phyloP scores from a whole-genome alignment of 83 land plant genomes.

The Thuja plicata region DNA sequence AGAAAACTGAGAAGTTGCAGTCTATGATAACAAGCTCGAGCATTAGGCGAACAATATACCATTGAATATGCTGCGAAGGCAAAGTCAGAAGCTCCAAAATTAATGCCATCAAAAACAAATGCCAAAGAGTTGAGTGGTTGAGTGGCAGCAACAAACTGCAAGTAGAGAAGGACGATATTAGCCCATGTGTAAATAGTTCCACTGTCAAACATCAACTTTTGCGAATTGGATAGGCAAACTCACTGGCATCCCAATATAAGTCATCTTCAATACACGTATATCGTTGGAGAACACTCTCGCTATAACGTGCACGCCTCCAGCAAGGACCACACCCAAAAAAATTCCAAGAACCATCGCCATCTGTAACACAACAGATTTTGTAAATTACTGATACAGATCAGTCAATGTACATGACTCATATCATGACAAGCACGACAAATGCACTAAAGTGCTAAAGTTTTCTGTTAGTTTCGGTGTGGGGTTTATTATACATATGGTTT shows the following conservation, averaged over 20 bases:
- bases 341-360: constrained; percentile 64
- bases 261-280: constrained; percentile 41
- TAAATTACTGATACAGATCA: neutral
- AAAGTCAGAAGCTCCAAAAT: constrained; percentile 91
- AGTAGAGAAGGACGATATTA: neutral
- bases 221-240: neutral
- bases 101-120: constrained; percentile 93
- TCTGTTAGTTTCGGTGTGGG: neutral
- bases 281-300: constrained; percentile 61
- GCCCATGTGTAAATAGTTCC: neutral
- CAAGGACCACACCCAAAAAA: constrained; percentile 44
- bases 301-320: constrained; percentile 41
- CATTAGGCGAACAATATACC: constrained; percentile 36
- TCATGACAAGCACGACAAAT: neutral
- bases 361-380: constrained; percentile 30
- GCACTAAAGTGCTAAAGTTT: neutral
- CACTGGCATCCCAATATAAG: constrained; percentile 65
- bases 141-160: constrained; percentile 87
- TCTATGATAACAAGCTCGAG: neutral
- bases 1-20: neutral
- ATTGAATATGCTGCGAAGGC: constrained; percentile 86
- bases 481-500: neutral
- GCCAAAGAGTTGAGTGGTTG: constrained; percentile 92
- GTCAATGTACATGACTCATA: neutral
- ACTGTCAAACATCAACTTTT: neutral